These are phyloP conservation scores for Aschersonia sp. DNA, from an alignment of 2,329 filamentous ascomycete species.

Conservation along the genomic window DNA sequence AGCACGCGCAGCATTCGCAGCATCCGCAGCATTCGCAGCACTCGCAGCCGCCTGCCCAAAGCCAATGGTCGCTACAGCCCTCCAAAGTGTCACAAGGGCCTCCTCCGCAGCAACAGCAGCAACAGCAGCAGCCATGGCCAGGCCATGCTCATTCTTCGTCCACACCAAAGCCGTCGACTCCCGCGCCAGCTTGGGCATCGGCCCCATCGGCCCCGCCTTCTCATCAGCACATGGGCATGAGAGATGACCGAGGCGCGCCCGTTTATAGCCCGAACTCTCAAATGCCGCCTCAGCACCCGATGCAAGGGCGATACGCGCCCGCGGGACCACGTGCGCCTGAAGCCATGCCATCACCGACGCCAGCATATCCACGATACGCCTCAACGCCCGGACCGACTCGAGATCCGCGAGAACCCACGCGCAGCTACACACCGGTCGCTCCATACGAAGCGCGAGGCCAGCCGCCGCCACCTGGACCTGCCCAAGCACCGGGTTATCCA, in stretches of 20 bases:
- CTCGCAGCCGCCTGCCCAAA: constrained; percentile 6
- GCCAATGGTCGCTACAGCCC: constrained; percentile 15
- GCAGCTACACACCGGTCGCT: constrained; percentile 29
- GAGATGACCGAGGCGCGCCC: constrained; percentile 22
- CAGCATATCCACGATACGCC: constrained; percentile 28
- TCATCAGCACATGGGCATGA: constrained; percentile 18
- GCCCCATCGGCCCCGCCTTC: constrained; percentile 18
- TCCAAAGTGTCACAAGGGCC: constrained; percentile 18
- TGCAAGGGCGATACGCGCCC: constrained; percentile 22
- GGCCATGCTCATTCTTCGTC: constrained; percentile 13
- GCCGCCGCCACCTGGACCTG: constrained; percentile 17
- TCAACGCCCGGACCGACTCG: constrained; percentile 26
- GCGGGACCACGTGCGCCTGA: constrained; percentile 25
- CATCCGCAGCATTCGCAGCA: constrained; percentile 5
- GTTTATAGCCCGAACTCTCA: constrained; percentile 18
- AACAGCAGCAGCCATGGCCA: constrained; percentile 15
- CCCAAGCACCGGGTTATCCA: constrained; percentile 12
- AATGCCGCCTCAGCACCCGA: constrained; percentile 18
- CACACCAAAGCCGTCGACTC: constrained; percentile 18
- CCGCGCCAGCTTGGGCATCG: constrained; percentile 17
- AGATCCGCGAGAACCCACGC: constrained; percentile 24
- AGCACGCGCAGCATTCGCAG: neutral
- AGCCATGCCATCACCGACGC: constrained; percentile 20
- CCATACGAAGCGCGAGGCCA: constrained; percentile 25
- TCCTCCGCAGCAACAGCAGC: constrained; percentile 14